Evolutionary conservation across 2,329 filamentous ascomycete genomes (phyloP).

Genomic region (Colletotrichum agaves): DNA sequence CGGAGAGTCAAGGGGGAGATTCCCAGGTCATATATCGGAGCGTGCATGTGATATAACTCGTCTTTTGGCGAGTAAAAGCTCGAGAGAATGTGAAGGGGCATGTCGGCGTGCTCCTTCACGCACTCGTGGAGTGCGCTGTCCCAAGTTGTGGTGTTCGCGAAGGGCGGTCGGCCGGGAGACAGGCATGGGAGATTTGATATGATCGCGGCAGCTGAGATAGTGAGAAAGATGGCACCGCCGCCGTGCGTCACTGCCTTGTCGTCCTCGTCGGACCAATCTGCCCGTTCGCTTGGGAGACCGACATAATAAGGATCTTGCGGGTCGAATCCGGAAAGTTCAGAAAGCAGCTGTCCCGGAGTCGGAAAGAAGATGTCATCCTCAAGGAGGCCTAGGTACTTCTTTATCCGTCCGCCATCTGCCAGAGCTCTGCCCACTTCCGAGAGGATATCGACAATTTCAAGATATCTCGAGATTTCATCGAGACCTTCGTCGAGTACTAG

Average conservation of each 20-base stretch:
- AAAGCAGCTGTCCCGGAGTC: slow-evolving; percentile 51
- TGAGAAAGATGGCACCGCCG: slow-evolving; percentile 57
- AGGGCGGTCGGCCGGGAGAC: slow-evolving; percentile 28
- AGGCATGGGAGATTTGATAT: slow-evolving; percentile 51
- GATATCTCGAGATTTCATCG: slow-evolving; percentile 49
- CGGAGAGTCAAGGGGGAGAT: slow-evolving; percentile 54
- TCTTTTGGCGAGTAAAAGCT: slow-evolving; percentile 54
- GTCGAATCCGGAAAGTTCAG: slow-evolving; percentile 45
- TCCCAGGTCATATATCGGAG: slow-evolving; percentile 52
- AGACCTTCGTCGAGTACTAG: slow-evolving; percentile 45
- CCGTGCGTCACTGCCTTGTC: slow-evolving; percentile 54
- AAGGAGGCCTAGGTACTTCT: slow-evolving; percentile 55
- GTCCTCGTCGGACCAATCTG: slow-evolving; percentile 54
- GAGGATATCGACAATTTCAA: slow-evolving; percentile 51
- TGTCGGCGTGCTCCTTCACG: slow-evolving; percentile 47
- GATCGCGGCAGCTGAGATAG: slow-evolving; percentile 46
- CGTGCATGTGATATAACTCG: slow-evolving; percentile 43
- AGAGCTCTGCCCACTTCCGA: slow-evolving; percentile 48
- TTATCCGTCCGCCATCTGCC: slow-evolving; percentile 48
- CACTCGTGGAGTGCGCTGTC: slow-evolving; percentile 55
- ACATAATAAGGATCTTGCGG: slow-evolving; percentile 52
- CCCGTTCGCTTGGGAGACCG: slow-evolving; percentile 55
- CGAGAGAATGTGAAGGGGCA: slow-evolving; percentile 54
- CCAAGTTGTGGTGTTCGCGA: slow-evolving; percentile 49
- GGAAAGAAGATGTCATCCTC: slow-evolving; percentile 61